Evolutionary conservation across 1,284 basidiomycete species (phyloP).

Genomic region (Malassezia vespertilionis): DNA sequence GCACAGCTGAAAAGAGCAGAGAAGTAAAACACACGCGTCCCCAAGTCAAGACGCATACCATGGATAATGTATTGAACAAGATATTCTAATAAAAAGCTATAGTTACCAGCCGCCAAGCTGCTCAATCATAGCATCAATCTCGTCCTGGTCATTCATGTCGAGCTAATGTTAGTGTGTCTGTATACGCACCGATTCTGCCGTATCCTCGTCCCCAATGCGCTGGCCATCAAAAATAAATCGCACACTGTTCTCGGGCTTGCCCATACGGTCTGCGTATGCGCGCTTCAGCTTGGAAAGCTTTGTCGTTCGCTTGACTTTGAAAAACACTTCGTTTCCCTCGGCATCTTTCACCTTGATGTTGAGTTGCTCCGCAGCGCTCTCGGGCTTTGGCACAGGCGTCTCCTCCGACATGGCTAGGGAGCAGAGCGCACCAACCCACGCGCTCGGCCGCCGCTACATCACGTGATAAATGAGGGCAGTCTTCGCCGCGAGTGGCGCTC

Average conservation of each 20-base stretch:
- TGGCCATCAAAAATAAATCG: constrained; percentile 46
- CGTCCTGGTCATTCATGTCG: constrained; percentile 44
- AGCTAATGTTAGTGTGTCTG: constrained; percentile 22
- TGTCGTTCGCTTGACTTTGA: constrained; percentile 93
- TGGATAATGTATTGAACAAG: constrained; percentile 13
- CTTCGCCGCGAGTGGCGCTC: background rate
- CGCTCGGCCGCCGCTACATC: constrained; percentile 4
- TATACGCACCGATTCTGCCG: constrained; percentile 40
- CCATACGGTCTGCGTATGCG: constrained; percentile 85
- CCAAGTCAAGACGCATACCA: background rate
- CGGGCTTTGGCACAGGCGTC: constrained; percentile 34
- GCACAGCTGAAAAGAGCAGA: too few species aligned
- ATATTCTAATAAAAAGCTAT: constrained; percentile 16
- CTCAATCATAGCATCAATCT: constrained; percentile 47
- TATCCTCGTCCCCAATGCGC: constrained; percentile 43
- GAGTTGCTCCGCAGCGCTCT: constrained; percentile 41
- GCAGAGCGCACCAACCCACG: background rate
- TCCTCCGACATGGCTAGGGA: constrained; percentile 32
- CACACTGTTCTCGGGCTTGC: constrained; percentile 54
- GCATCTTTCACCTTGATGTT: constrained; percentile 48
- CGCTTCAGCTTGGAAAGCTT: constrained; percentile 84
- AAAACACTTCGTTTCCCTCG: constrained; percentile 78
- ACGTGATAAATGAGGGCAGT: constrained; percentile 6
- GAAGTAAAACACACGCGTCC: too few species aligned
- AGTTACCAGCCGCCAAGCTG: constrained; percentile 37